Evolutionary conservation across 345 rosid genomes (phyloP), one percentile per base, ranked within the genome.

Genomic region (Pistacia integerrima): DNA sequence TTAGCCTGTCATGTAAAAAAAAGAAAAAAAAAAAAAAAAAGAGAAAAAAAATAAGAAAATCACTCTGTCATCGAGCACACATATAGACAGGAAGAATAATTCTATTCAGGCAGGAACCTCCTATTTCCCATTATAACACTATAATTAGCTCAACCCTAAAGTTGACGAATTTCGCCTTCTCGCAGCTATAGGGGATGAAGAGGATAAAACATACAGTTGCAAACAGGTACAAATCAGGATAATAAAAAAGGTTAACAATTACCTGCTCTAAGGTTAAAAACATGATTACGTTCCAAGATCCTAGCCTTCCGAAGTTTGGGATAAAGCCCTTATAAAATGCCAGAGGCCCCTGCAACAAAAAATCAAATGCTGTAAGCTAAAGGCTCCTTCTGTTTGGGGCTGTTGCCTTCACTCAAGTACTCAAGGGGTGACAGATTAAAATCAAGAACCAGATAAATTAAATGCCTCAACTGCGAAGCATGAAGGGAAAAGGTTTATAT

Each of bases 241-340:
- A 67, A 52, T 8, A 55, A 18, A 7, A 41, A 2, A 14, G 22
- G 35, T 11, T 14, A 77, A 64, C 20, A 28, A 64, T 64, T 84
- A 97, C 98, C 94, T 94, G 99, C 84, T 97, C 98, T 8, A 97
- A 89, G 56, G 99, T 97, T 77, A 91, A 87, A 81, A 97, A 94
- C 99, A 94, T 92, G 80, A 97, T 90, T 77, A 92, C 98, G 33
- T 94, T 97, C 98, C 98, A 92, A 75, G 99, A 94, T 80, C 99
- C 99, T 67, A 97, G 94, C 66, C 97, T 88, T 67, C 94, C 97
- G 64, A 92, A 94, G 86, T 94, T 94, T 60, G 97, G 99, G 77
- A 97, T 84, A 78, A 97, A 97, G 62, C 98, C 99, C 82, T 92
- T 92, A 71, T 97, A 92, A 72, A 97, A 94, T 30, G 98, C 98